These are phyloP conservation scores for Termitomyces sp. DNA, from an alignment of 768 basidiomycete species.

Conservation along the genomic window DNA sequence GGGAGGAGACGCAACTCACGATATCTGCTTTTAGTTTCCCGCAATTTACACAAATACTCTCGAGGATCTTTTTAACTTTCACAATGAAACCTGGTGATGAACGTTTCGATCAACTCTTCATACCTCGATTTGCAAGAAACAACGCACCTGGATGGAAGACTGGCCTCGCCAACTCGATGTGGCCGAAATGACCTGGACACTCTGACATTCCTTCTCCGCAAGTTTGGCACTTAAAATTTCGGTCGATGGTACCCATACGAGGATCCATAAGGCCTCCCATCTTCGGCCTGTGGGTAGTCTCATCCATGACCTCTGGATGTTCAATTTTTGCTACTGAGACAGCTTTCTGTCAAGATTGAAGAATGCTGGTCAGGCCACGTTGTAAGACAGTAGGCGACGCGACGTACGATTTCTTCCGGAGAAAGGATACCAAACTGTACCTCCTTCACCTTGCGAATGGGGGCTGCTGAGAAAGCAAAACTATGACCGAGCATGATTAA, in stretches of 20 bases:
- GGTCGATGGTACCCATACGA: slow-evolving; percentile 95
- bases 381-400: slow-evolving; percentile 10
- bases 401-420: slow-evolving; percentile 94
- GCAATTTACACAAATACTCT: slow-evolving; percentile 98
- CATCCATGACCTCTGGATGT: slow-evolving; percentile 98
- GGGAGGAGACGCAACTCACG: slow-evolving; percentile 80
- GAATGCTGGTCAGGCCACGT: slow-evolving; percentile 5
- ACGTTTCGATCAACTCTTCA: not conserved
- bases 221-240: slow-evolving; percentile 98
- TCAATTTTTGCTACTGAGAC: slow-evolving; percentile 98
- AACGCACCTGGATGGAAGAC: slow-evolving; percentile 91
- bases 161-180: slow-evolving; percentile 95
- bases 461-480: slow-evolving; percentile 90
- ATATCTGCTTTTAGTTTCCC: slow-evolving; percentile 96
- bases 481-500: slow-evolving; percentile 77
- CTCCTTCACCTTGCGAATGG: slow-evolving; percentile 92
- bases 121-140: not conserved
- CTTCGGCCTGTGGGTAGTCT: slow-evolving; percentile 85
- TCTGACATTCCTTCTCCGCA: slow-evolving; percentile 99
- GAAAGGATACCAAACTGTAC: slow-evolving; percentile 99
- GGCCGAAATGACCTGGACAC: slow-evolving; percentile 98
- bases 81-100: slow-evolving; percentile 76
- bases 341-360: slow-evolving; percentile 70
- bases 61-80: slow-evolving; percentile 99
- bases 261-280: slow-evolving; percentile 96